Base-by-base conservation (phyloP, 1,139 yeast species). In the Geotrichum restrictum region DNA sequence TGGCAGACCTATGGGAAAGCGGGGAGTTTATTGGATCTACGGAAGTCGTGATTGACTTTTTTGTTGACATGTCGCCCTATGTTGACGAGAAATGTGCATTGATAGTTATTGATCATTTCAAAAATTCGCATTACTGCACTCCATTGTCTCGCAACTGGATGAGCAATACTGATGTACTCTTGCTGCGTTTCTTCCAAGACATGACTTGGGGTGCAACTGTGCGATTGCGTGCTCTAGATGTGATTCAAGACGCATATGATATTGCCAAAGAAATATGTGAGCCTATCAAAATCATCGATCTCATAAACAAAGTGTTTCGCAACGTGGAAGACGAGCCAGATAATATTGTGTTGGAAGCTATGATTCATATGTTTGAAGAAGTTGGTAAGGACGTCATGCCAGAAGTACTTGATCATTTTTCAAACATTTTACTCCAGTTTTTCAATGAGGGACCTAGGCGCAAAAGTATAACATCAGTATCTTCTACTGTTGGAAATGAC, bases 71-170 rank as follows among this genome's bases (percentile, higher is more conserved):
- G 60, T 64, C 75, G 39, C 69, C 67, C 6, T 65, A 65, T 49
- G 57, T 80, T 34, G 69, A 77, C 2, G 70, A 69, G 0, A 66
- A 66, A 3, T 70, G 71, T 13, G 72, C 75, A 5, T 59, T 68
- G 13, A 74, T 74, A 54, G 74, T 82, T 1, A 66, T 82, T 33
- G 65, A 71, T 5, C 76, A 72, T 60, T 83, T 80, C 62, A 67
- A 69, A 1, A 72, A 74, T n/a, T 79, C 77, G 51, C 74, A 75
- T 50, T 61, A 76, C 27, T 83, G 89, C 60, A 73, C 82, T 1
- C 76, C 81, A 6, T 63, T 81, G 14, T 69, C 76, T 40, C 73
- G 78, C 0, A 67, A 74, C 19, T 83, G 89, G 86, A 68, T 69
- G 43, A 73, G 71, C 1, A 79, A 80, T 59, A 69, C 80, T 43